phyloP scores from a whole-genome alignment of 1,284 basidiomycete genomes.

The Trichosporon faecale region DNA sequence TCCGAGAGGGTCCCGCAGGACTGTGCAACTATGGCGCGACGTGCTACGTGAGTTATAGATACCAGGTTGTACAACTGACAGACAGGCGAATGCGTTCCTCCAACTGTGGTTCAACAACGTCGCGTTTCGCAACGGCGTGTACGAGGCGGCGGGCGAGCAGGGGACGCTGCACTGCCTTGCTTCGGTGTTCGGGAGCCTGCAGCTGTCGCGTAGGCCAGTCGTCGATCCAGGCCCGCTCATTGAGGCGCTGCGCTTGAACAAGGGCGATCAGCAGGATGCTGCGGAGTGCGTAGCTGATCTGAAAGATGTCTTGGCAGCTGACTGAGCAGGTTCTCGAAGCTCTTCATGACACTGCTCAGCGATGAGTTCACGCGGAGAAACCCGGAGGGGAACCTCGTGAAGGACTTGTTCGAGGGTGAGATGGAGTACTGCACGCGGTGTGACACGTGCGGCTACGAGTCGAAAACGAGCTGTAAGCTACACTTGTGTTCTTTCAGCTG shows the following conservation, averaged over 20 bases:
- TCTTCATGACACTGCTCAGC: constrained; percentile 83
- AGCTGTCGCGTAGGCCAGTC: constrained; percentile 63
- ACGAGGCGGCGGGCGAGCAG: constrained; percentile 41
- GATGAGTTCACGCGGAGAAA: constrained; percentile 67
- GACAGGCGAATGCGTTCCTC: constrained; percentile 72
- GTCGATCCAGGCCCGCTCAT: constrained; percentile 80
- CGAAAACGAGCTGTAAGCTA: constrained; percentile 14
- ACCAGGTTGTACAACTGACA: not conserved
- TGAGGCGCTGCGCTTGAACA: constrained; percentile 72
- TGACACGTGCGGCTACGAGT: constrained; percentile 59
- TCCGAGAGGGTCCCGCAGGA: constrained; percentile 67
- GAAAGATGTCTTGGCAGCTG: not conserved
- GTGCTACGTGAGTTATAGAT: constrained; percentile 61
- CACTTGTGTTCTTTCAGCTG: not conserved
- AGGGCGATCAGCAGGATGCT: constrained; percentile 86
- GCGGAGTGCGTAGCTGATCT: constrained; percentile 66
- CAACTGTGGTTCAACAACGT: constrained; percentile 72
- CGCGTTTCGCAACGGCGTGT: constrained; percentile 63
- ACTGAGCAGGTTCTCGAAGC: constrained; percentile 73
- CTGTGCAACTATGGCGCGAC: constrained; percentile 91
- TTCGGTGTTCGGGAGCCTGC: constrained; percentile 67
- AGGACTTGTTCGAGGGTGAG: constrained; percentile 80
- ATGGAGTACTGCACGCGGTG: constrained; percentile 76
- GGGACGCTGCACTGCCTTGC: constrained; percentile 60
- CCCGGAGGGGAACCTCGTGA: constrained; percentile 63